Evolutionary conservation across 331 rosid genomes (phyloP), one percentile per base, ranked within the genome.

Genomic region (Acacia concinna): DNA sequence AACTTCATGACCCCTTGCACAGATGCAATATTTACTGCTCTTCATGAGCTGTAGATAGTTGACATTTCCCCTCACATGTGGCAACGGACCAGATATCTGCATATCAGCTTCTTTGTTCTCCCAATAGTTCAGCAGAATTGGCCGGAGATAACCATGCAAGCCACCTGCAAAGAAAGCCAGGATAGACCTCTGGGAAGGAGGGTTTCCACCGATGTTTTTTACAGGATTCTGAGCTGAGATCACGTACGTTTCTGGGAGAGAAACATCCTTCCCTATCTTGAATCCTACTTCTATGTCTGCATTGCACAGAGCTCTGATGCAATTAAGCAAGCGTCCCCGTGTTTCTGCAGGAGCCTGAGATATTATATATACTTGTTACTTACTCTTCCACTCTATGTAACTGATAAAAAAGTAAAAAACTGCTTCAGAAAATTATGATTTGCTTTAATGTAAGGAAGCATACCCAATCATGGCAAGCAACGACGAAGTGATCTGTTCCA

Each of bases 381-480:
- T 35, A 7, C 40, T 37, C 40, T 35, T 37, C 40, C 40, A 1
- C 40, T 37, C 40, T 6, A 37, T n/a, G n/a, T 37, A 37, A 37
- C 10, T 37, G 40, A 10, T 37, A 6, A 37, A n/a, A n/a, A 17
- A 56, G 5, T 70, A 49, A 8, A 74, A 34, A 81, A 49, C 28
- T 47, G 17, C 30, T 32, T 38, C 41, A 38, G 41, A 38, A 46
- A 27, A 62, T 67, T 20, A 43, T 73, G 60, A 71, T 57, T 62
- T 27, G 34, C 67, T 23, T 54, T 21, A 78, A 82, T 68, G 67
- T 34, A 67, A 71, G 75, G 73, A 80, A 84, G 71, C 87, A 34
- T 90, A 96, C 99, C 99, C 99, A 96, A 74, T 96, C 99, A 71
- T 96, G 99, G 89, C 99, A 93, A 76, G 99, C 99, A 81, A 86